Conservation (phyloP, 768 basidiomycete species). For the Agrocybe pediades region DNA sequence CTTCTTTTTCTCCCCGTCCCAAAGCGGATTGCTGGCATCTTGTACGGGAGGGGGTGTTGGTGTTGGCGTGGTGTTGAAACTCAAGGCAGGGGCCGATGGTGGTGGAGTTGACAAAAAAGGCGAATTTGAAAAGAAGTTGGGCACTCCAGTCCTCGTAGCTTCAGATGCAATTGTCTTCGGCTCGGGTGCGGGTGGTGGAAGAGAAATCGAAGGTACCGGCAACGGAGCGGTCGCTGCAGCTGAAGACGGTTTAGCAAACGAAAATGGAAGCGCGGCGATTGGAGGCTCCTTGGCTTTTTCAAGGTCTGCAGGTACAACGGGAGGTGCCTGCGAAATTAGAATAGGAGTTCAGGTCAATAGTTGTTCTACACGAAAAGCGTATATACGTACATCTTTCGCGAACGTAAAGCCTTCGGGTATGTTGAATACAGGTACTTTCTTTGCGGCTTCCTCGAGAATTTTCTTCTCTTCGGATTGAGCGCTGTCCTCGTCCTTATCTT, state of each 20-base stretch:
- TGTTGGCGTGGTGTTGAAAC: conserved; percentile 13
- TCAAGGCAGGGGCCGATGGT: conserved; percentile 22
- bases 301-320: conserved; percentile 32
- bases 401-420: conserved; percentile 69
- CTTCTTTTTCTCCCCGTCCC: conserved; percentile 39
- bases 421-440: conserved; percentile 57
- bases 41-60: conserved; percentile 30
- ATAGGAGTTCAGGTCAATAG: too few relatives aligned
- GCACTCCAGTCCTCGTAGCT: conserved; percentile 6
- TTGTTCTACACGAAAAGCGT: too few relatives aligned
- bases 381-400: conserved; percentile 45
- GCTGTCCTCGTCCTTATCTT: conserved; percentile 47
- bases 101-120: conserved; percentile 9
- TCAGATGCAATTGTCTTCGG: conserved; percentile 1
- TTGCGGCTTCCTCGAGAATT: conserved; percentile 55
- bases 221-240: not conserved
- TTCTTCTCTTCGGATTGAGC: conserved; percentile 41
- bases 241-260: conserved; percentile 44
- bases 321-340: conserved; percentile 20
- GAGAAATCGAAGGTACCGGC: not conserved
- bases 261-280: conserved; percentile 64
- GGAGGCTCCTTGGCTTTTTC: conserved; percentile 65
- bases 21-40: conserved; percentile 44
- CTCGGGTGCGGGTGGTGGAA: conserved; percentile 8
- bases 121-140: conserved; percentile 14